phyloP scores from a whole-genome alignment of 345 rosid genomes.

The Arabis alpina region DNA sequence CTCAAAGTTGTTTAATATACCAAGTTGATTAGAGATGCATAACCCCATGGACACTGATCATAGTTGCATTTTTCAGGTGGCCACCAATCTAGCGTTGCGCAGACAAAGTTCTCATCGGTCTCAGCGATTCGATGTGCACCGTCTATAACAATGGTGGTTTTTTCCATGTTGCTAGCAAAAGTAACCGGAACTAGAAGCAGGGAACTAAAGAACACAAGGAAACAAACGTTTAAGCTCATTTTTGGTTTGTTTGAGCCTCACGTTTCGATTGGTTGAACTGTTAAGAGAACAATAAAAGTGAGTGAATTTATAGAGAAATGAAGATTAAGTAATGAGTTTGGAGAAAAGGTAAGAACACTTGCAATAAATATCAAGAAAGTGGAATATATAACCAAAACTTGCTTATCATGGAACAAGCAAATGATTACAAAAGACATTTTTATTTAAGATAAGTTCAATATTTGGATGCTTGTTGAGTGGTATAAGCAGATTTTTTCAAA shows the following conservation, averaged over 20 bases:
- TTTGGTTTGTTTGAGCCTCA: constrained; percentile 34
- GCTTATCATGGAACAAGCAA: neutral
- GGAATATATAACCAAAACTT: neutral
- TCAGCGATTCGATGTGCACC: constrained; percentile 57
- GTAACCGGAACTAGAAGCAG: constrained; percentile 40
- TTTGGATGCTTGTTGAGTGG: constrained; percentile 1
- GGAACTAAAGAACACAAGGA: constrained; percentile 46
- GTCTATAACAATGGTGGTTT: constrained; percentile 56
- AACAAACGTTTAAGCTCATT: constrained; percentile 35
- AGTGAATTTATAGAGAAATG: neutral
- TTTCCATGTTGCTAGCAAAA: constrained; percentile 50
- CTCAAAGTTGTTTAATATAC: constrained; percentile 40
- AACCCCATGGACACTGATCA: constrained; percentile 87
- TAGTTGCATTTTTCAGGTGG: constrained; percentile 97
- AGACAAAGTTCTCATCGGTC: constrained; percentile 78
- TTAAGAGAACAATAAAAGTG: neutral
- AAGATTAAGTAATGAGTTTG: neutral
- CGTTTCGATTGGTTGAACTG: constrained; percentile 14
- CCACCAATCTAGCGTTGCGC: constrained; percentile 99
- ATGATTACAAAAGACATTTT: constrained; percentile 5
- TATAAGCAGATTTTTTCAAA: neutral
- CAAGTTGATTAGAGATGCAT: constrained; percentile 73
- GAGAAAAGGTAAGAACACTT: neutral
- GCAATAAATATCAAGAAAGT: constrained; percentile 7
- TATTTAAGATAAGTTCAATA: neutral